Evolutionary conservation across 345 rosid genomes (phyloP), one percentile per base, ranked within the genome.

Genomic region (Sisymbrium altissimum): DNA sequence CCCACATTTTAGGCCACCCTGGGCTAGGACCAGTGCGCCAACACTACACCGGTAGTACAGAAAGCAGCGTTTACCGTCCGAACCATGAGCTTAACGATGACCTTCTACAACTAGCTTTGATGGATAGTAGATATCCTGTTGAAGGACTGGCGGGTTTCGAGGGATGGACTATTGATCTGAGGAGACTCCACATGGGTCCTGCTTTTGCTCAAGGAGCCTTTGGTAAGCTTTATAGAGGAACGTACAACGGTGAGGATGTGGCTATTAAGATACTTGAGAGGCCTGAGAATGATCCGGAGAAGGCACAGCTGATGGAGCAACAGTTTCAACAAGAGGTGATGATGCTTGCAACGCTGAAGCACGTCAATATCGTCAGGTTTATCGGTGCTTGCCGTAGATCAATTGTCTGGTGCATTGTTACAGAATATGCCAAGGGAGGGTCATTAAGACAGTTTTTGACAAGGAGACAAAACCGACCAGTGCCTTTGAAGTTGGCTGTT

Each of bases 131-230:
- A 36, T 79, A 69, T 43, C 92, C 86, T 33, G 83, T 86, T 36
- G 78, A 82, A 78, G 89, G 92, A 13, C 60, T 87, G 66, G 73
- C 52, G 25, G 73, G 82, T 59, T 87, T 75, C 23, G 89, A 85
- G 48, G 87, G 85, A 32, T 87, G 92, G 92, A 87, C 89, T 0
- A 85, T 85, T 49, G 88, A 87, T 81, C 70, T 87, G 73, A 82
- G 85, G 66, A 87, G 80, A 48, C 92, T 87, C 53, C 81, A 76
- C 46, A 87, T 85, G 86, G 92, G 92, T n/a, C 77, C 84, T 14
- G 85, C 92, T 66, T 87, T 87, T 84, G 92, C 92, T 3, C 89
- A 87, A 80, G 92, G 89, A 27, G 89, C 92, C 39, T 87, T 85
- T 81, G 92, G 92, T 36, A 87, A 85, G 75, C 72, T 87, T 25